These are phyloP conservation scores for Penicillium odoratum DNA, from an alignment of 495 filamentous ascomycete species.

Conservation along the genomic window DNA sequence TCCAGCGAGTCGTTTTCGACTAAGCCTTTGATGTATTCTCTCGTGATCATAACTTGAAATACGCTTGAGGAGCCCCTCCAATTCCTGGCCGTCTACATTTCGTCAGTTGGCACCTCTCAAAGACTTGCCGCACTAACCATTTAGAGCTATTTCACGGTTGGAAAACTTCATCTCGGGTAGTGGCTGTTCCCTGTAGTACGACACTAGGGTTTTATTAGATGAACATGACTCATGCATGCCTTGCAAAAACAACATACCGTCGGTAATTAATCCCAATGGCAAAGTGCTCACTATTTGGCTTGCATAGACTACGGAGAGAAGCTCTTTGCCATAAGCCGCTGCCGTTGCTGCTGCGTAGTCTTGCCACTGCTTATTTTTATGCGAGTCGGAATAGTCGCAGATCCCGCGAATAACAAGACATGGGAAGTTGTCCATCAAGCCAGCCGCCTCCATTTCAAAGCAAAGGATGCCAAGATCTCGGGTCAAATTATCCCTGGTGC, in stretches of 20 bases:
- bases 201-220: background rate
- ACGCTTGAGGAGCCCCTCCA: background rate
- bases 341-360: conserved; percentile 32
- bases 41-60: conserved; percentile 28
- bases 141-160: background rate
- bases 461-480: background rate
- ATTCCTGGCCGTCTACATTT: background rate
- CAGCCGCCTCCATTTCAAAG: conserved; percentile 13
- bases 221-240: background rate
- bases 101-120: background rate
- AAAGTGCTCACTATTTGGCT: background rate
- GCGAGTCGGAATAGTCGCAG: conserved; percentile 38
- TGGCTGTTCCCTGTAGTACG: background rate
- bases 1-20: conserved; percentile 16
- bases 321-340: conserved; percentile 31
- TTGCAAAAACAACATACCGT: background rate
- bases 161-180: too few relatives aligned
- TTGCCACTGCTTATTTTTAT: conserved; percentile 41
- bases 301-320: conserved; percentile 21
- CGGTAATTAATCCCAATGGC: background rate
- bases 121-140: background rate
- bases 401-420: conserved; percentile 38
- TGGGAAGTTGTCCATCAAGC: conserved; percentile 21
- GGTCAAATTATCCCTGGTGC: conserved; percentile 22
- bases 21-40: conserved; percentile 19